Evolutionary conservation across 805 yeast species (phyloP).

Genomic region (Kodamaea nitidulidarum): DNA sequence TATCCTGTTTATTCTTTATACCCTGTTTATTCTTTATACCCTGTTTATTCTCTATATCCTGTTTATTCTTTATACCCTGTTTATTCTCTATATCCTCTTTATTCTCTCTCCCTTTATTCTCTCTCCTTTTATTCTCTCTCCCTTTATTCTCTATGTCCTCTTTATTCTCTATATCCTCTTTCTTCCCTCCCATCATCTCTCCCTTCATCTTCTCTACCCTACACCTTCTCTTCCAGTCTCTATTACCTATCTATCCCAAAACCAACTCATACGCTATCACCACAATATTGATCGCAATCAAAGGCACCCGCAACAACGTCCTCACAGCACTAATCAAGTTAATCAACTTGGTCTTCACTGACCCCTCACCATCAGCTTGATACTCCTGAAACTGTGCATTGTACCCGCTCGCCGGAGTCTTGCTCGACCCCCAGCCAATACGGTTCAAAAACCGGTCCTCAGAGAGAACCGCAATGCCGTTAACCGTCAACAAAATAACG

Average conservation of each 20-base stretch:
- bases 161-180: not conserved
- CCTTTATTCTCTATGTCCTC: not conserved
- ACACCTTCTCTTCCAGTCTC: not conserved
- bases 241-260: conserved; percentile 44
- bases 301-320: conserved; percentile 70
- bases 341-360: conserved; percentile 56
- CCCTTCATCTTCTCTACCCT: not conserved
- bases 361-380: conserved; percentile 39
- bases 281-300: conserved; percentile 61
- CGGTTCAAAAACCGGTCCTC: conserved; percentile 77
- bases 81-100: too few species aligned
- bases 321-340: conserved; percentile 70
- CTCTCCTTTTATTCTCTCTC: not conserved
- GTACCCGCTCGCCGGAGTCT: conserved; percentile 11
- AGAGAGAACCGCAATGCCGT: conserved; percentile 73
- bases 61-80: too few species aligned
- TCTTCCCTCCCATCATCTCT: not conserved
- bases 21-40: too few species aligned
- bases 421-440: conserved; percentile 35
- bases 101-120: not conserved
- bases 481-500: conserved; percentile 56
- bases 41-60: too few species aligned
- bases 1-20: too few species aligned
- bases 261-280: conserved; percentile 69
- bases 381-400: conserved; percentile 18